A percentile compares a stretch with the other conserved stretches of the same genome.
Conservation (phyloP, 257 asterid genomes). For the Nemophila menziesii region DNA sequence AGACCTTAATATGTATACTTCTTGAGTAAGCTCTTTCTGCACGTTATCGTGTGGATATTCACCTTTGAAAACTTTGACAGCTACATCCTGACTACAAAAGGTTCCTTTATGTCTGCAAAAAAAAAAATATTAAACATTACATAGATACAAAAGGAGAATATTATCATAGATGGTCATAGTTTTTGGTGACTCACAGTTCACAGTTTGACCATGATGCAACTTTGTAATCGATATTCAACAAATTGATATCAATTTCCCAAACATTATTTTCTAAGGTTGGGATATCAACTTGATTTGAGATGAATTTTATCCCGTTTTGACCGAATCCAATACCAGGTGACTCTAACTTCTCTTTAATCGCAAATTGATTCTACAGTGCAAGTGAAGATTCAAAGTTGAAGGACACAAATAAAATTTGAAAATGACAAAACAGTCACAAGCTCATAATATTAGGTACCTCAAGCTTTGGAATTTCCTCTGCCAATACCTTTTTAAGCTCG, state of each 20-base stretch:
- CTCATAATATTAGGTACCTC: constrained; percentile 37
- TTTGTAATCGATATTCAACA: constrained; percentile 47
- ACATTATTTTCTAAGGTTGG: constrained; percentile 50
- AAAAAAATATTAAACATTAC: constrained; percentile 7
- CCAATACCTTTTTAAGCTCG: constrained; percentile 37
- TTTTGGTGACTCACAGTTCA: constrained; percentile 47
- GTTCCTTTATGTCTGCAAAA: constrained; percentile 63
- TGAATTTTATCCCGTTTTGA: constrained; percentile 17
- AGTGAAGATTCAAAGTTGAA: not conserved
- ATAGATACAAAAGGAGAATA: constrained; percentile 1
- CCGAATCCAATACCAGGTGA: constrained; percentile 19
- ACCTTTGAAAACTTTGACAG: constrained; percentile 60
- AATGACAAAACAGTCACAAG: constrained; percentile 1
- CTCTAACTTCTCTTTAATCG: constrained; percentile 20
- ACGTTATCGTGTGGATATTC: constrained; percentile 38
- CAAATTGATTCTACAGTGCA: constrained; percentile 30
- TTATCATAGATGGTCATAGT: not conserved
- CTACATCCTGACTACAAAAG: constrained; percentile 65
- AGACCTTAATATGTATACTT: constrained; percentile 78
- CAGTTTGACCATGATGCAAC: constrained; percentile 60
- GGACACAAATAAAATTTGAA: too few relatives aligned
- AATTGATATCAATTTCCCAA: constrained; percentile 70
- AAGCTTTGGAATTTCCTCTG: constrained; percentile 47
- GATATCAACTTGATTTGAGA: constrained; percentile 28
- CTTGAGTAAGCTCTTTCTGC: constrained; percentile 67